Percentiles rank a stretch among this genome's conserved stretches.
Evolutionary conservation across 2,329 filamentous ascomycete genomes (phyloP).

Genomic region (Pseudogymnoascus sp.): DNA sequence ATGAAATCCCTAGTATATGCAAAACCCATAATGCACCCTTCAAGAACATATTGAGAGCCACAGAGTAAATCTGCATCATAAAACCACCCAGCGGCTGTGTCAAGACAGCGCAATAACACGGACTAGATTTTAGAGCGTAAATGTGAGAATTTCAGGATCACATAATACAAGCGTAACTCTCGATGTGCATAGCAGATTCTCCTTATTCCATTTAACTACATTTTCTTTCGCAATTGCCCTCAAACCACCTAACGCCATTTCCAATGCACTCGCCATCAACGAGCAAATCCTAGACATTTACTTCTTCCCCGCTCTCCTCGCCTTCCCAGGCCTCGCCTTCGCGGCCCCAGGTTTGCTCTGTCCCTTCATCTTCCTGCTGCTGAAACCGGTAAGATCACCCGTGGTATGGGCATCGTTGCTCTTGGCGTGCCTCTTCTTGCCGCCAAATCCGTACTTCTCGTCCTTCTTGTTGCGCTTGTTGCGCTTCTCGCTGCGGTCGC

Average conservation of each 20-base stretch:
- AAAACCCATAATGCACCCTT: background rate
- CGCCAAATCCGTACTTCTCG: slow-evolving; percentile 88
- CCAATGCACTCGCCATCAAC: background rate
- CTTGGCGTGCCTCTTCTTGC: slow-evolving; percentile 88
- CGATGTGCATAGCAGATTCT: background rate
- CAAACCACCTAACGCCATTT: background rate
- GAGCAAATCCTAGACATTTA: slow-evolving; percentile 13
- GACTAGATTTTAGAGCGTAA: too few relatives aligned
- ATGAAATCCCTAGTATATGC: background rate
- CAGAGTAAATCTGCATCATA: background rate
- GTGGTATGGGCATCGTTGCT: slow-evolving; percentile 81
- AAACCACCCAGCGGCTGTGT: background rate
- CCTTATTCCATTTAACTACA: background rate
- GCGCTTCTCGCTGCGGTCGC: slow-evolving; percentile 31
- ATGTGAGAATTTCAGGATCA: background rate
- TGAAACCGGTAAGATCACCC: slow-evolving; percentile 73
- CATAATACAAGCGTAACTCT: background rate
- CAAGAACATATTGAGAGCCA: background rate
- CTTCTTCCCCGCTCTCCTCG: slow-evolving; percentile 26
- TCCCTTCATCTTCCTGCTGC: slow-evolving; percentile 76
- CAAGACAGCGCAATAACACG: too few relatives aligned
- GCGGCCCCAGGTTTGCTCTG: slow-evolving; percentile 15
- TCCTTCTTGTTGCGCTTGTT: slow-evolving; percentile 93
- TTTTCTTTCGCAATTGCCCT: background rate
- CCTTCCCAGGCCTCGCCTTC: slow-evolving; percentile 41